These are phyloP conservation scores for Paramecium octaurelia DNA, from an alignment of 73 alveolate species.

Conservation along the genomic window DNA sequence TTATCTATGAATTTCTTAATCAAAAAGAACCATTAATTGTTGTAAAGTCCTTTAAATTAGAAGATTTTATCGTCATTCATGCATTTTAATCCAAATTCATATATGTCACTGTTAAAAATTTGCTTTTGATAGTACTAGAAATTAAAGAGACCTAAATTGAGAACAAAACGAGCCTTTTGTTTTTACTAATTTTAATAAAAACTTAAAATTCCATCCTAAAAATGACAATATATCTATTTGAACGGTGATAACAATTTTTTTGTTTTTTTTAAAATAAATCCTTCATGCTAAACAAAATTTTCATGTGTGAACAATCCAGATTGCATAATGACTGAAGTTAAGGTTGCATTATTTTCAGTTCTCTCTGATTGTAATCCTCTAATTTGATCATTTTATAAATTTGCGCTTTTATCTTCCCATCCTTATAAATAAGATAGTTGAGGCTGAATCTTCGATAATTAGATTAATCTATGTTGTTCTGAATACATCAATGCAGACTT, in stretches of 20 bases:
- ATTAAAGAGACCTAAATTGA: neutral
- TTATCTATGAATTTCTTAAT: neutral
- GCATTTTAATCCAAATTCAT: slow-evolving; percentile 13
- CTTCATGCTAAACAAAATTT: neutral
- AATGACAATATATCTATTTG: neutral
- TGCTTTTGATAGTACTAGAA: neutral
- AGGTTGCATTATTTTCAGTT: neutral
- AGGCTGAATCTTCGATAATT: neutral
- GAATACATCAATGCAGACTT: neutral
- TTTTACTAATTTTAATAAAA: neutral
- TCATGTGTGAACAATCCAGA: neutral
- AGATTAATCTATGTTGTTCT: neutral
- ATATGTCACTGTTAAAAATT: neutral
- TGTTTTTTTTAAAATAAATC: neutral
- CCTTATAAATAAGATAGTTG: neutral
- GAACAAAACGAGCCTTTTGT: neutral
- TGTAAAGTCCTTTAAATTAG: neutral
- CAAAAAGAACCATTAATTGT: neutral
- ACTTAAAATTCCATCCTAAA: slow-evolving; percentile 22
- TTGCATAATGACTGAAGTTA: neutral
- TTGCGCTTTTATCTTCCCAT: neutral
- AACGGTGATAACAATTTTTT: neutral
- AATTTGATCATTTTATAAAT: neutral
- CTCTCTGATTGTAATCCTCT: neutral
- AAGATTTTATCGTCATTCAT: neutral